Percentiles rank a stretch among this genome's conserved stretches.
phyloP scores from a whole-genome alignment of 2,329 filamentous ascomycete species.

The Microdochium nivale region DNA sequence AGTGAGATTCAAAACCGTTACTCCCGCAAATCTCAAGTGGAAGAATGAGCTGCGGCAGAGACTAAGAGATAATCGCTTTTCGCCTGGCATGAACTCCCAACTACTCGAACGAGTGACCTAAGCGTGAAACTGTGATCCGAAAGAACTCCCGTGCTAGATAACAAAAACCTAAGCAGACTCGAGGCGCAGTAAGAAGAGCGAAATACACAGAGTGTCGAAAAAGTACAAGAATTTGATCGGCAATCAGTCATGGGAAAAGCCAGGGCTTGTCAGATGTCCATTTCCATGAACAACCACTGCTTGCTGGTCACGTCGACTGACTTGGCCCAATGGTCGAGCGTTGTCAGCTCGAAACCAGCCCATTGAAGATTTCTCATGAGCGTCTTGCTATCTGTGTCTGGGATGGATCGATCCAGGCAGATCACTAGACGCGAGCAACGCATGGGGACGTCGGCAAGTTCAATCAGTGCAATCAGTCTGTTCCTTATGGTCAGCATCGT shows the following conservation, averaged over 20 bases:
- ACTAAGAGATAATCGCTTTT: background rate
- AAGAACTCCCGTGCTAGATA: background rate
- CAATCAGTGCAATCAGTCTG: slow-evolving; percentile 82
- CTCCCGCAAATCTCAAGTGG: slow-evolving; percentile 1
- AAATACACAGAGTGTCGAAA: background rate
- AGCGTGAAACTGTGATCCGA: slow-evolving; percentile 1
- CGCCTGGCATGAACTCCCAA: background rate
- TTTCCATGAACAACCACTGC: slow-evolving; percentile 78
- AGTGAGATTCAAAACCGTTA: background rate
- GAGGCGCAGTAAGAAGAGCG: background rate
- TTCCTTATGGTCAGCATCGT: slow-evolving; percentile 17
- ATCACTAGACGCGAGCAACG: slow-evolving; percentile 70
- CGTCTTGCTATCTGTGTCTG: slow-evolving; percentile 52
- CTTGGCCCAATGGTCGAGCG: slow-evolving; percentile 66
- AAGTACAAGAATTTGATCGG: background rate
- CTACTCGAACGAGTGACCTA: background rate
- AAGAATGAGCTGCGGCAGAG: slow-evolving; percentile 10
- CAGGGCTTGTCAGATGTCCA: slow-evolving; percentile 55
- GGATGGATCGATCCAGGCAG: slow-evolving; percentile 67
- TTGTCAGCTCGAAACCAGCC: slow-evolving; percentile 83
- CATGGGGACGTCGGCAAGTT: slow-evolving; percentile 71
- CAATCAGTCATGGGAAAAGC: background rate
- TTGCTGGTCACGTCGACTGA: slow-evolving; percentile 60
- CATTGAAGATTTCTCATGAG: slow-evolving; percentile 79
- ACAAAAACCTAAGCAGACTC: background rate